A percentile compares a stretch with the other conserved stretches of the same genome.
phyloP scores from a whole-genome alignment of 208 protist genomes.

The Eutreptiella sp. region DNA sequence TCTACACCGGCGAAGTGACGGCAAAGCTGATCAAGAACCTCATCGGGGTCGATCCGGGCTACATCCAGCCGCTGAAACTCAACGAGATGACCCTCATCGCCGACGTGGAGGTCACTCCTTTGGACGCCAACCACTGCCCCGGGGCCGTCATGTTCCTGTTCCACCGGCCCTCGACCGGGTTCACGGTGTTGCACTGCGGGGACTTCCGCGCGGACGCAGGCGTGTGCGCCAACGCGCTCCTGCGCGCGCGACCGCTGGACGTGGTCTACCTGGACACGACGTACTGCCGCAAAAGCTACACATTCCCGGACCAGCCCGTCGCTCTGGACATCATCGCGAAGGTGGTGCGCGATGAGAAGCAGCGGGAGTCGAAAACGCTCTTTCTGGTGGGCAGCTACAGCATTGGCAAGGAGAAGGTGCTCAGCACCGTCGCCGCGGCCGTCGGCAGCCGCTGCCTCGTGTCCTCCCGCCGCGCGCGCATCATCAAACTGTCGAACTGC shows the following conservation, averaged over 20 bases:
- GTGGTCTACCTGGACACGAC: slow-evolving; percentile 39
- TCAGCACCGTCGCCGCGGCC: too few species aligned
- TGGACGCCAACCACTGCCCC: slow-evolving; percentile 48
- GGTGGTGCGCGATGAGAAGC: background rate
- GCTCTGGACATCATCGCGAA: slow-evolving; percentile 6
- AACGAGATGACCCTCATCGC: too few species aligned
- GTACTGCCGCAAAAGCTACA: slow-evolving; percentile 34
- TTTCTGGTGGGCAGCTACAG: slow-evolving; percentile 13
- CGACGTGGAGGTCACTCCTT: background rate
- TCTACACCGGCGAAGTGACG: too few species aligned
- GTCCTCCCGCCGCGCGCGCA: too few species aligned
- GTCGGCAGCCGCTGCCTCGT: too few species aligned
- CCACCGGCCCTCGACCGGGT: slow-evolving; percentile 24
- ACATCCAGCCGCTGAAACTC: too few species aligned
- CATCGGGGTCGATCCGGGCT: too few species aligned
- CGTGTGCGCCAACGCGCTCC: background rate
- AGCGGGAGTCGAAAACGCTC: background rate
- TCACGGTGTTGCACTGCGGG: slow-evolving; percentile 39
- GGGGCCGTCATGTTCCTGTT: slow-evolving; percentile 45
- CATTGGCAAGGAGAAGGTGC: slow-evolving; percentile 19
- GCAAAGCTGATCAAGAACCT: too few species aligned
- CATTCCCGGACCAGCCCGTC: slow-evolving; percentile 25
- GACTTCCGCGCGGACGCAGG: slow-evolving; percentile 33
- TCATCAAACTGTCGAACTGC: too few species aligned
- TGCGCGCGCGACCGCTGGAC: slow-evolving; percentile 9